Conservation (phyloP, 2,329 filamentous ascomycete genomes). For the Tricladium varicosporioides region DNA sequence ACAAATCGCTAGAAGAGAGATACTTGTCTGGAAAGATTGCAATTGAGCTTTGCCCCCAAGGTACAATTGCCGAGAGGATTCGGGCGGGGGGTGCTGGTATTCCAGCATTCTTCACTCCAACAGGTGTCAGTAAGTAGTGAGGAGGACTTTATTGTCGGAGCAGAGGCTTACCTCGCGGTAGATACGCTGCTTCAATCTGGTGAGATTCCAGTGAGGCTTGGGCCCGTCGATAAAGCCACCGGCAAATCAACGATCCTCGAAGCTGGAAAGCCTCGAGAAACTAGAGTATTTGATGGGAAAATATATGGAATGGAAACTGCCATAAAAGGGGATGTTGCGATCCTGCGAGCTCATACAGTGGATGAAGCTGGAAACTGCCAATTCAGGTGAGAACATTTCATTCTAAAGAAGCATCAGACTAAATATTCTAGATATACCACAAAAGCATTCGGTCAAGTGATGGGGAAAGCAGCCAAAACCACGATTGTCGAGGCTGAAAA, state of each 20-base stretch:
- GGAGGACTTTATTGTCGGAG: slow-evolving; percentile 1
- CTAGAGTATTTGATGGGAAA: slow-evolving; percentile 69
- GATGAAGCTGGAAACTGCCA: slow-evolving; percentile 77
- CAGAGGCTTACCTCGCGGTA: slow-evolving; percentile 10
- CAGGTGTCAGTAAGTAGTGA: slow-evolving; percentile 57
- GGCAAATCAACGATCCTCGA: slow-evolving; percentile 49
- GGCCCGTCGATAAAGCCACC: slow-evolving; percentile 46
- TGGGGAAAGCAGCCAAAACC: slow-evolving; percentile 76
- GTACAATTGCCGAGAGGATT: slow-evolving; percentile 70
- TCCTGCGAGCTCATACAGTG: slow-evolving; percentile 73
- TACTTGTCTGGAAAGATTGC: slow-evolving; percentile 73
- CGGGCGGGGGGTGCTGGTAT: slow-evolving; percentile 74
- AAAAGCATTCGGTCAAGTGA: slow-evolving; percentile 70
- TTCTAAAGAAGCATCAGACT: neutral
- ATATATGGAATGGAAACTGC: slow-evolving; percentile 76
- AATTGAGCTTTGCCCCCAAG: slow-evolving; percentile 74
- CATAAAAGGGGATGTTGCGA: slow-evolving; percentile 73
- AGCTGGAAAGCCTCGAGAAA: slow-evolving; percentile 65
- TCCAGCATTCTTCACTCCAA: slow-evolving; percentile 78
- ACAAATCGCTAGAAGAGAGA: slow-evolving; percentile 72
- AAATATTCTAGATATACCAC: slow-evolving; percentile 57
- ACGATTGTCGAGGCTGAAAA: slow-evolving; percentile 85
- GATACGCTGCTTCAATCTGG: slow-evolving; percentile 67
- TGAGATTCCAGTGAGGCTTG: slow-evolving; percentile 63
- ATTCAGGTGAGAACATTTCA: slow-evolving; percentile 54